These are phyloP conservation scores for Cercospora sojina DNA, from an alignment of 2,329 filamentous ascomycete species.

Conservation along the genomic window DNA sequence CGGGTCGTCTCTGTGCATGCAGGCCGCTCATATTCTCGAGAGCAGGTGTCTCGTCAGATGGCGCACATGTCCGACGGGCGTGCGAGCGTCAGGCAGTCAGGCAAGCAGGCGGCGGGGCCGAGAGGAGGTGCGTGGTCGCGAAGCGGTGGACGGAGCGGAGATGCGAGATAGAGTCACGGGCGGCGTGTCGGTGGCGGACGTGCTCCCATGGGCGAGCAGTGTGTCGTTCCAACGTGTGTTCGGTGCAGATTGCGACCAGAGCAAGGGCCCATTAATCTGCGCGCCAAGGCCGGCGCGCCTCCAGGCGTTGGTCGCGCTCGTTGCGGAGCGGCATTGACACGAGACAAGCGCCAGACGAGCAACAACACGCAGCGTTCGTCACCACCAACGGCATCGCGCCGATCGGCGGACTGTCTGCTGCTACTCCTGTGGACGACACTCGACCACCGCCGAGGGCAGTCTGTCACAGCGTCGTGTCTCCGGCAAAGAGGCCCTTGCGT, in stretches of 20 bases:
- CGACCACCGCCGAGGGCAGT: background rate
- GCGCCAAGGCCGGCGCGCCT: background rate
- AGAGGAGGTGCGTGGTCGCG: background rate
- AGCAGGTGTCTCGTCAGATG: background rate
- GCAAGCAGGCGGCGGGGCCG: background rate
- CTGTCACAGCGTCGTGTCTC: background rate
- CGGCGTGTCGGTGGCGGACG: background rate
- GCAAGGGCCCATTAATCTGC: background rate
- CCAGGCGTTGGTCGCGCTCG: background rate
- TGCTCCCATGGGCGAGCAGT: background rate
- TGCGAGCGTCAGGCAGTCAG: background rate
- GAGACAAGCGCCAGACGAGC: background rate
- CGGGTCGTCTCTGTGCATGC: slow-evolving; percentile 6
- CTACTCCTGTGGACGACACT: background rate
- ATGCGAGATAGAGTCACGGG: background rate
- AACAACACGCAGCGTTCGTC: background rate
- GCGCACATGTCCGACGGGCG: background rate
- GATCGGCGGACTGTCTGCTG: background rate
- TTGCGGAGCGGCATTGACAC: background rate
- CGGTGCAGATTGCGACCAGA: slow-evolving; percentile 3
- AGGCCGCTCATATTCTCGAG: slow-evolving; percentile 4
- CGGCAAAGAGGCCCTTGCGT: slow-evolving; percentile 9
- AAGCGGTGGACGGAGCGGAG: background rate
- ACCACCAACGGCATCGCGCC: background rate
- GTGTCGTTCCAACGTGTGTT: background rate